phyloP scores from a whole-genome alignment of 2,329 filamentous ascomycete species.

The Colletotrichum sidae region DNA sequence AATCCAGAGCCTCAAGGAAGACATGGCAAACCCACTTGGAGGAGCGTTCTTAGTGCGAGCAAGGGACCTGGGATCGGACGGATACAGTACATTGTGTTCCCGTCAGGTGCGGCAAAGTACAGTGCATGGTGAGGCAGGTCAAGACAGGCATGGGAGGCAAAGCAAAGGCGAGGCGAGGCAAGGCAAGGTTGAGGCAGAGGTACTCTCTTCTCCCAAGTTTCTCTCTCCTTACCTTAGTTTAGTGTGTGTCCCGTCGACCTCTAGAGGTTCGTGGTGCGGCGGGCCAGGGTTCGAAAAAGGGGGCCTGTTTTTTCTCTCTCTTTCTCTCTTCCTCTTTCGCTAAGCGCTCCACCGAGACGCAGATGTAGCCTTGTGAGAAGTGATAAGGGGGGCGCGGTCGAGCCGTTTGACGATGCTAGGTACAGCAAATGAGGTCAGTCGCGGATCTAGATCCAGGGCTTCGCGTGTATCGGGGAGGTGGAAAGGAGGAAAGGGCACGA shows the following conservation, averaged over 20 bases:
- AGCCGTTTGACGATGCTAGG: conserved; percentile 34
- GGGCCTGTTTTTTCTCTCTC: conserved; percentile 3
- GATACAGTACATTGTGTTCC: conserved; percentile 5
- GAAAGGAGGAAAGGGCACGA: conserved; percentile 11
- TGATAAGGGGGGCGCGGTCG: conserved; percentile 13
- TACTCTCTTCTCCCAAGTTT: no score
- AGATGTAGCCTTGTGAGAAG: conserved; percentile 28
- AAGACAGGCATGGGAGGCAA: background rate
- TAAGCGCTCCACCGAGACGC: conserved; percentile 33
- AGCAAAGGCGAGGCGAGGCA: background rate
- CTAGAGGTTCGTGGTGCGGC: conserved; percentile 34
- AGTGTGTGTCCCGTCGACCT: conserved; percentile 2
- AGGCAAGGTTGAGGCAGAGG: background rate
- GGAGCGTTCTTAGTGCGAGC: conserved; percentile 30
- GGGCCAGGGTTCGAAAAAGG: conserved; percentile 33
- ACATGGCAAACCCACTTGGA: conserved; percentile 35
- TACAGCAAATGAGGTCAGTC: conserved; percentile 36
- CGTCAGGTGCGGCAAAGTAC: conserved; percentile 5
- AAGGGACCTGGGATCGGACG: conserved; percentile 6
- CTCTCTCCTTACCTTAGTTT: conserved; percentile 1
- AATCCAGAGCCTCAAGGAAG: conserved; percentile 34
- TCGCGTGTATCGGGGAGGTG: background rate
- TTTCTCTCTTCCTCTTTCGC: conserved; percentile 1
- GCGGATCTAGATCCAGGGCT: conserved; percentile 28
- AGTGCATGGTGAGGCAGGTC: conserved; percentile 11